Conservation (phyloP, 495 filamentous ascomycete genomes). For the Cetradonia linearis region DNA sequence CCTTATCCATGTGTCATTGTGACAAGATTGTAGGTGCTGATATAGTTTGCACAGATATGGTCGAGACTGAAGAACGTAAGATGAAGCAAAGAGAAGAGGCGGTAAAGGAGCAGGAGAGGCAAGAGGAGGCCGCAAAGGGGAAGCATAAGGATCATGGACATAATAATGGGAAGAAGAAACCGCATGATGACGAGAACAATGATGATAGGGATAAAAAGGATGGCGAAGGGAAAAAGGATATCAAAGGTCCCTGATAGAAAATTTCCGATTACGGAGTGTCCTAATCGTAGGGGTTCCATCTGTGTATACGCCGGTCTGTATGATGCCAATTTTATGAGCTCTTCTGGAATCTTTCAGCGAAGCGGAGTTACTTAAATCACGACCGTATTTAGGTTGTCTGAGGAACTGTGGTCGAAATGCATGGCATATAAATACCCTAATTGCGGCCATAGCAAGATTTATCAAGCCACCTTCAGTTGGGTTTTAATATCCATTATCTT, state of each 20-base stretch:
- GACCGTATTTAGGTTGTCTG: background rate
- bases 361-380: background rate
- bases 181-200: conserved; percentile 22
- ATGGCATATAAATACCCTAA: background rate
- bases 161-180: conserved; percentile 25
- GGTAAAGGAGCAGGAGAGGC: conserved; percentile 19
- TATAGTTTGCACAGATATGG: conserved; percentile 40
- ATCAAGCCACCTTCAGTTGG: background rate
- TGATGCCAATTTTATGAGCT: too few relatives aligned
- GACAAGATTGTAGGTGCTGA: background rate
- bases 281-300: background rate
- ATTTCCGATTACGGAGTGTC: background rate
- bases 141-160: conserved; percentile 11
- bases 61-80: conserved; percentile 53
- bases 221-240: background rate
- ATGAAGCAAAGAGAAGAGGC: conserved; percentile 40
- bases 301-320: background rate
- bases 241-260: background rate
- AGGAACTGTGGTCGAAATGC: background rate
- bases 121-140: conserved; percentile 16
- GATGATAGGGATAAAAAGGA: conserved; percentile 8
- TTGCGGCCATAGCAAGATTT: background rate
- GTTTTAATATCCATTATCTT: too few relatives aligned
- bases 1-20: background rate
- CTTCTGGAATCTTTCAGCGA: background rate